phyloP scores from a whole-genome alignment of 1,284 basidiomycete species.

The Puccinia coronata region DNA sequence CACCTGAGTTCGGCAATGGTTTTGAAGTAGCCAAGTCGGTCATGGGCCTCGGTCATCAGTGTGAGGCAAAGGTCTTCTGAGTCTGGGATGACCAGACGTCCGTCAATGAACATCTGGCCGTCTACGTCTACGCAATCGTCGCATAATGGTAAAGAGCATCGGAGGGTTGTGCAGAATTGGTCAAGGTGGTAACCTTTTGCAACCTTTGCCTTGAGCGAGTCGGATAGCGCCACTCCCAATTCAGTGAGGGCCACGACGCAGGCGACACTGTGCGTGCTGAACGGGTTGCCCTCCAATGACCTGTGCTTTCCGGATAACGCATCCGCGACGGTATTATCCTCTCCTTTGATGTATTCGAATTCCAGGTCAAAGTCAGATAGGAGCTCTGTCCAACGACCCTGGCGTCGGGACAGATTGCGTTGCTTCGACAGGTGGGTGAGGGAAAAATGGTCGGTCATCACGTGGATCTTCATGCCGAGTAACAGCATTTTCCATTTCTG shows the following conservation, averaged over 20 bases:
- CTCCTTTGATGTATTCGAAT: too few species aligned
- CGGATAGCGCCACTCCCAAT: too few species aligned
- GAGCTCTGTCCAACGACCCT: conserved; percentile 51
- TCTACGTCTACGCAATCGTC: not conserved
- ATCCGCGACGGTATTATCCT: too few species aligned
- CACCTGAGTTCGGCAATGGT: not conserved
- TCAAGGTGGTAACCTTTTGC: not conserved
- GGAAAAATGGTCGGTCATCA: conserved; percentile 61
- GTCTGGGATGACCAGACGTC: not conserved
- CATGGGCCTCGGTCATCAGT: not conserved
- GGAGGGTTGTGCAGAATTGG: not conserved
- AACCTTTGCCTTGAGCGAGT: not conserved
- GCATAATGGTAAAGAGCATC: not conserved
- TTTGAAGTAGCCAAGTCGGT: not conserved
- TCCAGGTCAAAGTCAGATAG: too few species aligned
- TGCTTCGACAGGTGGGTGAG: conserved; percentile 61
- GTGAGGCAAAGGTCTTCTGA: not conserved
- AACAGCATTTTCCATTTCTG: conserved; percentile 21
- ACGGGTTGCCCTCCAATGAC: conserved; percentile 60
- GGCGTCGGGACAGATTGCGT: conserved; percentile 57
- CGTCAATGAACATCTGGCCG: not conserved
- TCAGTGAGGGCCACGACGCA: too few species aligned
- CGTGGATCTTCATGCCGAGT: conserved; percentile 55
- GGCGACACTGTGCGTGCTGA: not conserved
- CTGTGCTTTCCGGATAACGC: too few species aligned